Conservation (phyloP, 495 filamentous ascomycete species). For the Filosporella fistucella region DNA sequence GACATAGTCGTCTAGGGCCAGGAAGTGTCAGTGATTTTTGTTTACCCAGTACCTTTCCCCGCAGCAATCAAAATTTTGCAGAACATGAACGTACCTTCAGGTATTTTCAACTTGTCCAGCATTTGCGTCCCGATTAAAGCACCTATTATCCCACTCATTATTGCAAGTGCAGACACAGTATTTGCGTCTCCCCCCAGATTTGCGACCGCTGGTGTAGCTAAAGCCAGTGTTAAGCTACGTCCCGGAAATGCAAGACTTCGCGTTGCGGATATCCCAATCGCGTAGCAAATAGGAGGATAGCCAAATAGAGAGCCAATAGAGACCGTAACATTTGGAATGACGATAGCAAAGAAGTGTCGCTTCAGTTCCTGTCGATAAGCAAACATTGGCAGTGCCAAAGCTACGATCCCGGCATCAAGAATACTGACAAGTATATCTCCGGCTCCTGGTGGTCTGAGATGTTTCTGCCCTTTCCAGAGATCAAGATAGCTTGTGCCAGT, state of each 20-base stretch:
- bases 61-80: slow-evolving; percentile 1
- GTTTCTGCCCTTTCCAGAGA: slow-evolving; percentile 31
- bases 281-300: slow-evolving; percentile 43
- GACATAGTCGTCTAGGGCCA: slow-evolving; percentile 51
- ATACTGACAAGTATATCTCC: slow-evolving; percentile 44
- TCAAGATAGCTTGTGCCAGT: slow-evolving; percentile 40
- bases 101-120: slow-evolving; percentile 38
- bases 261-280: slow-evolving; percentile 38
- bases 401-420: slow-evolving; percentile 48
- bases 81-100: slow-evolving; percentile 32
- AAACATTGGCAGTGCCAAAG: slow-evolving; percentile 51
- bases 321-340: slow-evolving; percentile 40
- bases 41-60: too few species aligned
- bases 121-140: slow-evolving; percentile 40
- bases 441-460: slow-evolving; percentile 34
- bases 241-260: slow-evolving; percentile 45
- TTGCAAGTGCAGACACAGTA: slow-evolving; percentile 43
- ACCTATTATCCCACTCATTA: slow-evolving; percentile 49
- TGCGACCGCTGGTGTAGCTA: slow-evolving; percentile 41
- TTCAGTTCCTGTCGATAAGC: slow-evolving; percentile 43
- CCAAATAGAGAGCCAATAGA: slow-evolving; percentile 42
- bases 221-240: slow-evolving; percentile 46
- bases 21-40: too few species aligned
- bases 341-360: slow-evolving; percentile 41
- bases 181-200: slow-evolving; percentile 49